These are phyloP conservation scores for Datisca glomerata DNA, from an alignment of 306 rosid species.

Conservation along the genomic window DNA sequence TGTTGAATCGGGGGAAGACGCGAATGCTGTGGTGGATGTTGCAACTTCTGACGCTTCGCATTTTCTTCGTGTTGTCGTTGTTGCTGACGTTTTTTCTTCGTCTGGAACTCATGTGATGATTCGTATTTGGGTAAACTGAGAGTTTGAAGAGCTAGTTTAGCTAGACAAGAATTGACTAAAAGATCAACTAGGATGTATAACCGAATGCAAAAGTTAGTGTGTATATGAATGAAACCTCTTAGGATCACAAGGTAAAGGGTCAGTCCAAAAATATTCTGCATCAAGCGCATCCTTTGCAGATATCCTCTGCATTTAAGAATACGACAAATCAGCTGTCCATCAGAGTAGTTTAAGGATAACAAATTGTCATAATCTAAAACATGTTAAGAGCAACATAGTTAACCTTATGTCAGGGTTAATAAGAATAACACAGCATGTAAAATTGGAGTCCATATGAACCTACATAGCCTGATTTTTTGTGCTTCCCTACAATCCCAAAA, in stretches of 20 bases:
- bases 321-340: neutral
- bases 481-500: too few species aligned
- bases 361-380: too few species aligned
- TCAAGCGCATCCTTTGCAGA: slow-evolving; percentile 43
- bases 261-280: slow-evolving; percentile 44
- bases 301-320: slow-evolving; percentile 26
- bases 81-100: slow-evolving; percentile 40
- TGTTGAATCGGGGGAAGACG: slow-evolving; percentile 44
- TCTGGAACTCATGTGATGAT: slow-evolving; percentile 42
- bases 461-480: too few species aligned
- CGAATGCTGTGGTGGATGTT: slow-evolving; percentile 32
- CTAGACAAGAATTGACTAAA: neutral
- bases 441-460: too few species aligned
- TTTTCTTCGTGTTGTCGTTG: slow-evolving; percentile 39
- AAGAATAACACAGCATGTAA: too few species aligned
- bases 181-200: neutral
- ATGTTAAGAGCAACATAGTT: too few species aligned
- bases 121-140: slow-evolving; percentile 37
- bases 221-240: slow-evolving; percentile 21
- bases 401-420: too few species aligned
- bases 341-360: neutral
- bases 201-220: too few species aligned
- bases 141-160: neutral
- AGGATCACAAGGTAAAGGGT: slow-evolving; percentile 44
- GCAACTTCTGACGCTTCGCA: slow-evolving; percentile 41